phyloP scores from a whole-genome alignment of 2,329 filamentous ascomycete species.

The Pseudopithomyces maydicus region DNA sequence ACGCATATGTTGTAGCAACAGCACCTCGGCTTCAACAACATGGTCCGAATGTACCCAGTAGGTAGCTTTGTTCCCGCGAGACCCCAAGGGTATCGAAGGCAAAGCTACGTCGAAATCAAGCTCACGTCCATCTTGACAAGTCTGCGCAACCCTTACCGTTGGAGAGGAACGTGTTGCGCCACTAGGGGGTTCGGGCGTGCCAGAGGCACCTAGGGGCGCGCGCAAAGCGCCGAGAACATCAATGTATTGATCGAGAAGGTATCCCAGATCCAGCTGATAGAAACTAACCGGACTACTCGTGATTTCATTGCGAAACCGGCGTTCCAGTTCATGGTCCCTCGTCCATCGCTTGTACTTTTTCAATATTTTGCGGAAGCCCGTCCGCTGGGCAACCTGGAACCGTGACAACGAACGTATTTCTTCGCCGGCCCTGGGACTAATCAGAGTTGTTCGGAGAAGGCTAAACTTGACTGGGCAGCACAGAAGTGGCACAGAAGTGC shows the following conservation, averaged over 20 bases:
- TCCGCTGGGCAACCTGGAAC: constrained; percentile 74
- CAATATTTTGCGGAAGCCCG: constrained; percentile 80
- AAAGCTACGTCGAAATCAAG: constrained; percentile 58
- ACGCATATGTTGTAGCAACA: constrained; percentile 56
- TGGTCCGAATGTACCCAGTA: constrained; percentile 63
- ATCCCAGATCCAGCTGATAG: constrained; percentile 67
- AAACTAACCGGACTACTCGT: constrained; percentile 73
- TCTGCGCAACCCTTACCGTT: constrained; percentile 45
- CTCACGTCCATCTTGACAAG: constrained; percentile 47
- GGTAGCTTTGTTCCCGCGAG: constrained; percentile 51
- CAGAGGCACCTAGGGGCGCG: constrained; percentile 47
- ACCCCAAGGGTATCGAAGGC: constrained; percentile 53
- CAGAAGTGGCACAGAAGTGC: background rate
- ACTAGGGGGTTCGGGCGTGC: constrained; percentile 17
- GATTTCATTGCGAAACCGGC: constrained; percentile 70
- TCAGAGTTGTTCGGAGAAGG: constrained; percentile 14
- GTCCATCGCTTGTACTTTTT: constrained; percentile 94
- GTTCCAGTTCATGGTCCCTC: constrained; percentile 67
- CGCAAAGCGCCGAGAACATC: constrained; percentile 52
- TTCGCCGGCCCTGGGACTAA: constrained; percentile 62
- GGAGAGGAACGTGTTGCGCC: constrained; percentile 24
- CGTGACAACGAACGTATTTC: constrained; percentile 73
- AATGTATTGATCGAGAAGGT: constrained; percentile 56
- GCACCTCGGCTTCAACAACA: constrained; percentile 58
- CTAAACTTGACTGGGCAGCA: background rate